Base-by-base conservation (phyloP, 768 basidiomycete species). In the Amanita thiersii region DNA sequence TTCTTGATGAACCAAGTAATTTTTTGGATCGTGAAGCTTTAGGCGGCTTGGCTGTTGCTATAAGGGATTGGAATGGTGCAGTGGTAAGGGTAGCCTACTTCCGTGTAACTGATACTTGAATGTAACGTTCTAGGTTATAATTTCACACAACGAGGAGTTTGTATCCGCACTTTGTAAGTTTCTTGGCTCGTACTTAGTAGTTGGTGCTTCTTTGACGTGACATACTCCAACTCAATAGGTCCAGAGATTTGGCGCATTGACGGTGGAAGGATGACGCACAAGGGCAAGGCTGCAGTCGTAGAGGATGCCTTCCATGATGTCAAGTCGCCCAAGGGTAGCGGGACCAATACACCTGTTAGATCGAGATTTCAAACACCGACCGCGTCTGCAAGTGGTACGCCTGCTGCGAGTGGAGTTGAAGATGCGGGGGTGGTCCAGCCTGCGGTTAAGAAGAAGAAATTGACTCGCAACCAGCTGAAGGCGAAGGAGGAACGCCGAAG, bases 231-330 rank as follows among this genome's bases (percentile, higher is more conserved):
- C 21, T 40, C 40, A 31, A 43, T 43, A 86, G 86, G 86, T 55
- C 81, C 86, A 34, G 92, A 97, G 64, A 92, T 93, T 49, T 98
- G 94, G 93, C 75, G 93, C 55, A 79, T 98, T 52, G 89, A 93
- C 37, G 79, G 61, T 37, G 93, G 93, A 8, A 75, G 75, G 20
- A 71, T 98, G 64, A 81, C 81, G 24, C 86, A 86, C 50, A 81
- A 90, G 68, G 93, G 93, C 54, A 97, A 96, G 63, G 66, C 73
- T 3, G 79, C 87, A 10, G 69, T 91, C 33, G 70, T 91, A 32
- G 93, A 97, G 52, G 91, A 93, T 52, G 75, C 75, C 2, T 83
- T 93, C 56, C 70, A 75, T 40, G 82, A 86, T 56, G 61, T 63
- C 46, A 82, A 77, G 59, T 75, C 79, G 12, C 74, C 77, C 3